Base-by-base conservation (phyloP, 257 asterid species). In the Cinchona pubescens region DNA sequence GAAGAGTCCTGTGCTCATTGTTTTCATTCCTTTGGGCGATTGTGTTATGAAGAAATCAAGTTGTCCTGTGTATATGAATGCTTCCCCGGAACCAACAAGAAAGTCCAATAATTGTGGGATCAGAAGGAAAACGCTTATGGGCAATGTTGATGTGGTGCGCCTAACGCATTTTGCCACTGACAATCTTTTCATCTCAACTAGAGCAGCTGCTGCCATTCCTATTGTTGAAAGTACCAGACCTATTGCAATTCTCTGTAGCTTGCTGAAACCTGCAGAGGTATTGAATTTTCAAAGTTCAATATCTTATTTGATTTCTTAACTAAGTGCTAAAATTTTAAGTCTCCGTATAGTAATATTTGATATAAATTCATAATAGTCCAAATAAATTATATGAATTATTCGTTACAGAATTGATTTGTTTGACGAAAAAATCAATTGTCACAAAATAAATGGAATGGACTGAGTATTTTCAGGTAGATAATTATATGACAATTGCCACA, bases 1-100 rank as follows among this genome's bases (percentile, higher is more conserved):
- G 87, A 94, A 94, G 32, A 94, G 93, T 11, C 97, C 98, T 1
- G 98, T 94, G 88, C 98, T 94, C 95, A 89, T 89, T 1, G 98
- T 87, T 76, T 92, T 94, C 98, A 94, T 94, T 67, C 97, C 92
- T 73, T 94, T 92, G n/a, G 97, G 97, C 0, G 97, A 88, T 37
- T 88, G 87, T 0, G 97, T 90, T 68, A 92, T 88, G 92, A 94
- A 94, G 90, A 94, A 94, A 74, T 94, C 98, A 12, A 94, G 85
- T 63, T 94, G 97, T 32, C 98, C 98, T 0, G 97, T 92, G 87
- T 94, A 92, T 69, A 92, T 94, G 72, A 92, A 92, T 10, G 95
- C 98, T 71, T 94, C 98, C 34, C 95, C 97, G 0, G 98, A 45
- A 2, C 99, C 99, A 72, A 94, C 93, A 0, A 94, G 83, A 56